Conservation (phyloP, 768 basidiomycete species). For the Coprinellus aureogranulatus region DNA sequence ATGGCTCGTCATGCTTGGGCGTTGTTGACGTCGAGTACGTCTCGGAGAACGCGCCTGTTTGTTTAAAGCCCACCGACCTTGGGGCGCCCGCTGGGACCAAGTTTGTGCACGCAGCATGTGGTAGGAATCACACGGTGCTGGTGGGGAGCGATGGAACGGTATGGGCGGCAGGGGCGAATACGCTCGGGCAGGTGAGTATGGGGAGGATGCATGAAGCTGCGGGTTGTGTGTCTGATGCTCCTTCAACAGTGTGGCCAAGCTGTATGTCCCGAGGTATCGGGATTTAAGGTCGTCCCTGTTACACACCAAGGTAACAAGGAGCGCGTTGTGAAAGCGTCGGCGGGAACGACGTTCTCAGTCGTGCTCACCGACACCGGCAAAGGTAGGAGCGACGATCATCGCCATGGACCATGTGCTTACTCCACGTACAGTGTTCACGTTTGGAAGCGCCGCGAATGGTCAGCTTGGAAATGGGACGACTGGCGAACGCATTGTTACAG, state of each 20-base stretch:
- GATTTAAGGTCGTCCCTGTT: conserved; percentile 63
- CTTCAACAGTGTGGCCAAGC: conserved; percentile 68
- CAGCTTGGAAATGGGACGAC: conserved; percentile 92
- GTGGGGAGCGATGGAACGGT: conserved; percentile 78
- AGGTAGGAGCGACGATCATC: conserved; percentile 37
- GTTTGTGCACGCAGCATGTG: conserved; percentile 83
- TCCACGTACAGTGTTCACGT: conserved; percentile 66
- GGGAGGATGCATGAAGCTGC: too few relatives aligned
- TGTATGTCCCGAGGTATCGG: conserved; percentile 58
- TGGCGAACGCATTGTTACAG: conserved; percentile 86
- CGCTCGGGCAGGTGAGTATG: conserved; percentile 68
- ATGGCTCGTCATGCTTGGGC: conserved; percentile 69
- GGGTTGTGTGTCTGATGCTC: conserved; percentile 1
- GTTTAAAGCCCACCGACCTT: conserved; percentile 55
- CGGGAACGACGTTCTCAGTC: conserved; percentile 81
- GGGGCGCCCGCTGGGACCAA: conserved; percentile 56
- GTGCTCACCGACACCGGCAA: conserved; percentile 81
- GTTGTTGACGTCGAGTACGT: conserved; percentile 53
- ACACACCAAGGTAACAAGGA: conserved; percentile 59
- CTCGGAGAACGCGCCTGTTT: conserved; percentile 73
- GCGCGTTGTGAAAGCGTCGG: conserved; percentile 68
- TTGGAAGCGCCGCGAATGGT: conserved; percentile 90
- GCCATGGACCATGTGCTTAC: neutral
- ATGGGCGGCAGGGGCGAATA: conserved; percentile 84
- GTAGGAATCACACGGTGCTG: conserved; percentile 77